Evolutionary conservation across 805 yeast species (phyloP).

Genomic region (Brettanomyces nanus): DNA sequence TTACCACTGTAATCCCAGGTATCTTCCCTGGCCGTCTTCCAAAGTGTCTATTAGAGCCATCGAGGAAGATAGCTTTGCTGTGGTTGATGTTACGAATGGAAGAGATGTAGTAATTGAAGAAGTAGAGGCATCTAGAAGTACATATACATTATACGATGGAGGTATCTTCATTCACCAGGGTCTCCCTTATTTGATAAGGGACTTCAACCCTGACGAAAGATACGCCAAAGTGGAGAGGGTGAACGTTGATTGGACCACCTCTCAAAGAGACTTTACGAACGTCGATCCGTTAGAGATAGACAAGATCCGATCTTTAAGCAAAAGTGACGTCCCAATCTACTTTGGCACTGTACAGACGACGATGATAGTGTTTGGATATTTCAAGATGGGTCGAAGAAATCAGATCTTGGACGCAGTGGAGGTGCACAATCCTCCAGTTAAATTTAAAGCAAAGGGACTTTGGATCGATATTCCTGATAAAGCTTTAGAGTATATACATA

Average conservation of each 20-base stretch:
- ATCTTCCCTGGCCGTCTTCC: conserved; percentile 75
- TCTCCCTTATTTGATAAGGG: conserved; percentile 74
- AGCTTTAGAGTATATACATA: conserved; percentile 51
- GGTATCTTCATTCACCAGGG: conserved; percentile 96
- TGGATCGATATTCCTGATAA: conserved; percentile 80
- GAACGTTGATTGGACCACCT: conserved; percentile 89
- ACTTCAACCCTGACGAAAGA: conserved; percentile 69
- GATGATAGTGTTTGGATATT: conserved; percentile 82
- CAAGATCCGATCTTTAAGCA: conserved; percentile 47
- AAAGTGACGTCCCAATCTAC: conserved; percentile 49
- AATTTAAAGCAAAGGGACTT: conserved; percentile 64
- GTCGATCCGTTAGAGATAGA: conserved; percentile 80
- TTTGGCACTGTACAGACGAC: conserved; percentile 71
- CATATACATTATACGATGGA: conserved; percentile 85
- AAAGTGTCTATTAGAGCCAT: conserved; percentile 74
- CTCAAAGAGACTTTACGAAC: conserved; percentile 87
- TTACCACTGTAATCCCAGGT: conserved; percentile 49
- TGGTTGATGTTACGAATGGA: conserved; percentile 78
- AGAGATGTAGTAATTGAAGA: conserved; percentile 78
- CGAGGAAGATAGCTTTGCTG: conserved; percentile 77
- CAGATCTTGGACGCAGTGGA: conserved; percentile 91
- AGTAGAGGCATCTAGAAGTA: conserved; percentile 80
- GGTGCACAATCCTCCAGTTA: conserved; percentile 80
- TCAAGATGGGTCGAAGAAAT: conserved; percentile 69
- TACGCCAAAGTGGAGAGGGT: conserved; percentile 84